Conservation (phyloP, 768 basidiomycete species). For the Neoboletus subvelutipes region DNA sequence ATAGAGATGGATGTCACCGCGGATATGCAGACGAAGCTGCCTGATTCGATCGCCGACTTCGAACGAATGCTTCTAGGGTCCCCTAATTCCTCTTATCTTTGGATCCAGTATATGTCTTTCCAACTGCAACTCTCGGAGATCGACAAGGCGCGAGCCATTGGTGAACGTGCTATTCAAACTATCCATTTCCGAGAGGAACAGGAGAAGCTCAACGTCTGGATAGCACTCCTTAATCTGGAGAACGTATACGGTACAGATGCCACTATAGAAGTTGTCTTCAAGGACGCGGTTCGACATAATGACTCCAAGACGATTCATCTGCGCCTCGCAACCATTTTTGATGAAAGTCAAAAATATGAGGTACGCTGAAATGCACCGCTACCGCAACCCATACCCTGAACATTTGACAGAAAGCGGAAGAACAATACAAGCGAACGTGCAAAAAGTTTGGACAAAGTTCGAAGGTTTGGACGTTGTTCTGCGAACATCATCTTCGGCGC, state of each 20-base stretch:
- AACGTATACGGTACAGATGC: conserved; percentile 88
- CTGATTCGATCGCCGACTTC: conserved; percentile 93
- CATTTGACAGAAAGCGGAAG: conserved; percentile 77
- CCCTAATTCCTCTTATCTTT: conserved; percentile 95
- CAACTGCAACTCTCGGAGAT: conserved; percentile 95
- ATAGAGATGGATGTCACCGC: conserved; percentile 81
- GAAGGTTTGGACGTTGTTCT: conserved; percentile 91
- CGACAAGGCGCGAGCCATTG: conserved; percentile 90
- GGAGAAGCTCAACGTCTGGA: conserved; percentile 97
- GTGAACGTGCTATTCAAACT: conserved; percentile 74
- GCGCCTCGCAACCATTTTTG: conserved; percentile 80
- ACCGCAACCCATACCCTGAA: background rate
- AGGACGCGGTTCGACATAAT: conserved; percentile 85
- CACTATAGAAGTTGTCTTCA: conserved; percentile 77
- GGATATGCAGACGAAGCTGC: conserved; percentile 80
- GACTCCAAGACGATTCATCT: conserved; percentile 92
- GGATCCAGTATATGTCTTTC: conserved; percentile 99
- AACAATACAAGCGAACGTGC: conserved; percentile 80
- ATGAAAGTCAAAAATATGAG: conserved; percentile 78
- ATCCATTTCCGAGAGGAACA: conserved; percentile 96
- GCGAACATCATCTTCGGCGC: conserved; percentile 74
- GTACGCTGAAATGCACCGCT: conserved; percentile 39
- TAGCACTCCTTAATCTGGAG: conserved; percentile 92
- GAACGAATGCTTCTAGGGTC: conserved; percentile 91
- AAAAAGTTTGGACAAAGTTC: conserved; percentile 95